Evolutionary conservation across 352 stramenopile genomes (phyloP).

Genomic region (Elongisporangium prolatum): DNA sequence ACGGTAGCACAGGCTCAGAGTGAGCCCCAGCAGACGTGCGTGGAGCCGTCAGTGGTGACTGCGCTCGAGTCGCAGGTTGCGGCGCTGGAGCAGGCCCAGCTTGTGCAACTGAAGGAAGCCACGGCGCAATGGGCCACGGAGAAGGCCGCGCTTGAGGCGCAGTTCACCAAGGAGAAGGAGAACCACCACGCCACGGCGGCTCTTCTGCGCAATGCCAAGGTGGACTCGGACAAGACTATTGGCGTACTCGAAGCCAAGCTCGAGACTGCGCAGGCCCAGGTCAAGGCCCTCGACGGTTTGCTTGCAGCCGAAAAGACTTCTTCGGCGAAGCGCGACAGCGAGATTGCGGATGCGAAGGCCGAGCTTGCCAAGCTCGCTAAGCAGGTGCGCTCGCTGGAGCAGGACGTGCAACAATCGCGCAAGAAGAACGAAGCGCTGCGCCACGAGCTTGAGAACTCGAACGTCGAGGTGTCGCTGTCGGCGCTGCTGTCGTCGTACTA

Average conservation of each 20-base stretch:
- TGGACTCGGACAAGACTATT: conserved; percentile 14
- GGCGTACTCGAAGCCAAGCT: conserved; percentile 14
- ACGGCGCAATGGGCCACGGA: conserved; percentile 24
- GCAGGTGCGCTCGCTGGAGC: conserved; percentile 36
- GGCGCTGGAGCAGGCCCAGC: conserved; percentile 32
- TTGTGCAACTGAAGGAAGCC: conserved; percentile 31
- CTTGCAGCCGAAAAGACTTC: conserved; percentile 26
- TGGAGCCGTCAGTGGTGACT: conserved; percentile 32
- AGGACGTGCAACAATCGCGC: conserved; percentile 36
- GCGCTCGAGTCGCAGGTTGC: conserved; percentile 43
- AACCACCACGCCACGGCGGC: conserved; percentile 10
- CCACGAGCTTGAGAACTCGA: conserved; percentile 43
- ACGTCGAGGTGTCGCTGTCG: conserved; percentile 57
- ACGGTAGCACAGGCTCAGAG: conserved; percentile 22
- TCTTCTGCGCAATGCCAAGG: conserved; percentile 15
- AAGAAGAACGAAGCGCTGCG: conserved; percentile 64
- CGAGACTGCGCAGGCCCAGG: conserved; percentile 18
- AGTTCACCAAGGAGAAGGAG: conserved; percentile 33
- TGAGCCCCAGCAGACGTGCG: conserved; percentile 12
- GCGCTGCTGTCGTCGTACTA: conserved; percentile 76
- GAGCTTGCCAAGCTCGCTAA: conserved; percentile 28
- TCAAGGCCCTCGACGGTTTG: conserved; percentile 27
- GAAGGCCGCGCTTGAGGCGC: conserved; percentile 25
- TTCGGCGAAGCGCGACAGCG: conserved; percentile 18
- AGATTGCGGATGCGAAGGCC: conserved; percentile 17